These are phyloP conservation scores for Diutina ranongensis DNA, from an alignment of 1,139 yeast species.

Conservation along the genomic window DNA sequence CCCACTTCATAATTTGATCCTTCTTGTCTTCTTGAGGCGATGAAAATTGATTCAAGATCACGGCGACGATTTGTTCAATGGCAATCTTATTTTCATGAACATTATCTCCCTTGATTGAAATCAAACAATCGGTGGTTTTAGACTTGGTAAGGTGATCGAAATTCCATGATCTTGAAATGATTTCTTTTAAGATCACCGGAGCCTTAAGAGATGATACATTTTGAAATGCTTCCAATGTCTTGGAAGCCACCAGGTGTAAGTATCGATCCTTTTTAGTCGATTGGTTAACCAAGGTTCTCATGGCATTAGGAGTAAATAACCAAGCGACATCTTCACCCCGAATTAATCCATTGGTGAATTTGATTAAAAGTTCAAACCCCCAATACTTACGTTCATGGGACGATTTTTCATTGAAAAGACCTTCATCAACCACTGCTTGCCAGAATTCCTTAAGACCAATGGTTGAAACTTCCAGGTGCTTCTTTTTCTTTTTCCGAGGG, in stretches of 20 bases:
- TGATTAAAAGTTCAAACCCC: constrained; percentile 68
- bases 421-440: constrained; percentile 70
- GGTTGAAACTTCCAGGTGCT: constrained; percentile 7
- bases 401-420: constrained; percentile 62
- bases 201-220: not conserved
- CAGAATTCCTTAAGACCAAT: constrained; percentile 61
- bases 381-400: constrained; percentile 80
- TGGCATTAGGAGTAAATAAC: constrained; percentile 58
- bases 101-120: constrained; percentile 17
- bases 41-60: constrained; percentile 16
- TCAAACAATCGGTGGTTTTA: constrained; percentile 48
- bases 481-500: constrained; percentile 15
- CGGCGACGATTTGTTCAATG: constrained; percentile 13
- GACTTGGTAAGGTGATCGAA: constrained; percentile 75
- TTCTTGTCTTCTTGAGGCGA: constrained; percentile 11
- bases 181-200: not conserved
- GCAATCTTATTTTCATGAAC: constrained; percentile 12
- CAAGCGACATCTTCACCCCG: constrained; percentile 19
- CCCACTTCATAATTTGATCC: constrained; percentile 49
- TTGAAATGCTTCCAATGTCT: constrained; percentile 23
- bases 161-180: constrained; percentile 24
- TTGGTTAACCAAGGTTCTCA: constrained; percentile 72
- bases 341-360: constrained; percentile 19
- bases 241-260: constrained; percentile 55
- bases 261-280: constrained; percentile 54